phyloP scores from a whole-genome alignment of 805 yeast genomes.

The Ogataea saltuana region DNA sequence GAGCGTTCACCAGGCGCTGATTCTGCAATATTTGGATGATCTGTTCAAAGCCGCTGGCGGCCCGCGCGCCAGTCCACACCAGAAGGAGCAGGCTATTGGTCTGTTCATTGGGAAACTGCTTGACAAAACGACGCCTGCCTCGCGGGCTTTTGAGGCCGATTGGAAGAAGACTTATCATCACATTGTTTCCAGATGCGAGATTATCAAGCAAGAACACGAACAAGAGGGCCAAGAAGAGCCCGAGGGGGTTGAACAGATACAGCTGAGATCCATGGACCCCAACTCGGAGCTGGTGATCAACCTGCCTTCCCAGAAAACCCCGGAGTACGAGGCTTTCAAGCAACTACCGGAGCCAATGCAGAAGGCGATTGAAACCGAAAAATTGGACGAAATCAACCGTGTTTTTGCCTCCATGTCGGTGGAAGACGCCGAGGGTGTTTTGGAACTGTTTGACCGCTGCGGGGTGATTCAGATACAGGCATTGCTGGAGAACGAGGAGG shows the following conservation, averaged over 20 bases:
- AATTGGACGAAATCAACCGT: slow-evolving; percentile 76
- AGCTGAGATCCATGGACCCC: slow-evolving; percentile 85
- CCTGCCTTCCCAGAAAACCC: slow-evolving; percentile 60
- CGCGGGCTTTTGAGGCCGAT: slow-evolving; percentile 68
- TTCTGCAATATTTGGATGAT: slow-evolving; percentile 61
- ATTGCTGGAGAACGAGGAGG: slow-evolving; percentile 67
- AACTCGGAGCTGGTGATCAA: slow-evolving; percentile 69
- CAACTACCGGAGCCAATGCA: slow-evolving; percentile 64
- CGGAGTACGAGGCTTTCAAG: slow-evolving; percentile 55
- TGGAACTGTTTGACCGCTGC: slow-evolving; percentile 74
- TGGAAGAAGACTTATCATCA: slow-evolving; percentile 74
- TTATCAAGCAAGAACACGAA: slow-evolving; percentile 55
- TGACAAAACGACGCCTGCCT: slow-evolving; percentile 59
- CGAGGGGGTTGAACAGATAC: slow-evolving; percentile 79
- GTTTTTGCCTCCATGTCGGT: slow-evolving; percentile 74
- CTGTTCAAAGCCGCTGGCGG: slow-evolving; percentile 32
- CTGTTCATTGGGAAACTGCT: slow-evolving; percentile 67
- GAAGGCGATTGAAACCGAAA: slow-evolving; percentile 68
- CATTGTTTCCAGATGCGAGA: slow-evolving; percentile 70
- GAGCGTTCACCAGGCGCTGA: slow-evolving; percentile 75
- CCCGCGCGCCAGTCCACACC: slow-evolving; percentile 18
- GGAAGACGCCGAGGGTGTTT: slow-evolving; percentile 75
- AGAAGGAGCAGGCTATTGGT: slow-evolving; percentile 47
- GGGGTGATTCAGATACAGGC: slow-evolving; percentile 84
- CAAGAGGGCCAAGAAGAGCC: slow-evolving; percentile 39